Conservation (phyloP, 805 yeast species). For the Spathaspora arborariae region DNA sequence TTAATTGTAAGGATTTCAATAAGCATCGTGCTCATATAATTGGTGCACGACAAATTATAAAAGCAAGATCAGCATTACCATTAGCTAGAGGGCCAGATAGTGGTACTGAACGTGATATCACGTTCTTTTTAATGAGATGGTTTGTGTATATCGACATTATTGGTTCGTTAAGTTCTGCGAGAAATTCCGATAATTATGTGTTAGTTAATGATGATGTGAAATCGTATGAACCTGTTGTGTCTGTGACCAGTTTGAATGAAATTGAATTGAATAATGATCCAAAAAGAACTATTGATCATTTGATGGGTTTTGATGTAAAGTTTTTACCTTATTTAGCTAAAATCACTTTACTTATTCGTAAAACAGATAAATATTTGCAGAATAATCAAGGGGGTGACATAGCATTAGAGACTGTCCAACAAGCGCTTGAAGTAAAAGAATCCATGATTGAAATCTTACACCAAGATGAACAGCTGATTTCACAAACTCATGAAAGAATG, state of each 20-base stretch:
- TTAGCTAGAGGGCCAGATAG: slow-evolving; percentile 9
- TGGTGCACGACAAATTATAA: slow-evolving; percentile 65
- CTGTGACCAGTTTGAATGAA: slow-evolving; percentile 17
- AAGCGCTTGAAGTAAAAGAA: slow-evolving; percentile 26
- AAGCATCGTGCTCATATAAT: slow-evolving; percentile 62
- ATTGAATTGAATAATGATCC: slow-evolving; percentile 12
- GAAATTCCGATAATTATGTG: slow-evolving; percentile 28
- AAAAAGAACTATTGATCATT: slow-evolving; percentile 50
- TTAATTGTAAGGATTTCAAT: slow-evolving; percentile 40
- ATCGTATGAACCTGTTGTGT: slow-evolving; percentile 18
- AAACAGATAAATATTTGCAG: slow-evolving; percentile 19
- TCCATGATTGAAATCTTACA: slow-evolving; percentile 16
- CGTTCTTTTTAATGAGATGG: slow-evolving; percentile 62
- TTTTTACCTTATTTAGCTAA: slow-evolving; percentile 57
- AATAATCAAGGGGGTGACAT: slow-evolving; percentile 5
- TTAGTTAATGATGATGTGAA: slow-evolving; percentile 15
- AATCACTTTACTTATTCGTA: slow-evolving; percentile 34
- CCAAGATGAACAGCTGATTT: slow-evolving; percentile 25
- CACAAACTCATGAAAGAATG: slow-evolving; percentile 18
- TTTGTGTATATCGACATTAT: slow-evolving; percentile 64
- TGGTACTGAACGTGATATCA: slow-evolving; percentile 35
- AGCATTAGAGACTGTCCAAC: slow-evolving; percentile 17
- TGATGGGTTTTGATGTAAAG: slow-evolving; percentile 63
- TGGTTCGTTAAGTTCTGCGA: slow-evolving; percentile 57
- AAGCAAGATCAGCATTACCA: slow-evolving; percentile 33